Conservation (phyloP, 495 filamentous ascomycete genomes). For the Usnea hakonensis region DNA sequence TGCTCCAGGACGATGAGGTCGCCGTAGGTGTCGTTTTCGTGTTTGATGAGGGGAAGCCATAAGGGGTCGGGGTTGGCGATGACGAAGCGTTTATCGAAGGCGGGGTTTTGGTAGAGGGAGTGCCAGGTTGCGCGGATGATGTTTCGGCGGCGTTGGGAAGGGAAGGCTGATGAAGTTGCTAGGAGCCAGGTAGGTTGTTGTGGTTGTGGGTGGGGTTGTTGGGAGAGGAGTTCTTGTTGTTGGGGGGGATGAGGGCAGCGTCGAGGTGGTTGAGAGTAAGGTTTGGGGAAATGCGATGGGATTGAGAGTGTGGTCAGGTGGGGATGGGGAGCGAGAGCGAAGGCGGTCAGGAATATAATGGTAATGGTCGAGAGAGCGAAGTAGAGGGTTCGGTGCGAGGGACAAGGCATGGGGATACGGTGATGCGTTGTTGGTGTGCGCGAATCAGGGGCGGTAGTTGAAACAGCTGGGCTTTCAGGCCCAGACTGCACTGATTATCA, state of each 20-base stretch:
- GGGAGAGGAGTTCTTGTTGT: neutral
- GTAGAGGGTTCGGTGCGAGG: neutral
- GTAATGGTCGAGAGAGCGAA: neutral
- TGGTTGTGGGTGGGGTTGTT: neutral
- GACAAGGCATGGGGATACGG: neutral
- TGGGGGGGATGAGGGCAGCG: neutral
- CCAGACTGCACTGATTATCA: too few species aligned
- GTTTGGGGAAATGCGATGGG: neutral
- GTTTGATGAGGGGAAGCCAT: conserved; percentile 12
- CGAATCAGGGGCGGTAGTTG: too few species aligned
- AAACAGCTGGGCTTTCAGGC: too few species aligned
- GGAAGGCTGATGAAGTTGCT: conserved; percentile 4
- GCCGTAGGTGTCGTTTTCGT: conserved; percentile 17
- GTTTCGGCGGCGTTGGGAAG: conserved; percentile 6
- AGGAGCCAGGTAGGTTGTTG: conserved; percentile 14
- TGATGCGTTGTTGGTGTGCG: neutral
- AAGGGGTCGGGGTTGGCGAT: neutral
- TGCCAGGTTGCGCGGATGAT: conserved; percentile 19
- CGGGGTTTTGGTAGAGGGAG: neutral
- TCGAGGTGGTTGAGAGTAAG: neutral
- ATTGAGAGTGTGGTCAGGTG: neutral
- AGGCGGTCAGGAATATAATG: neutral
- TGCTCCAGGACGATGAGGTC: conserved; percentile 9
- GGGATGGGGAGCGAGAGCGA: neutral
- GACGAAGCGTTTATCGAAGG: conserved; percentile 10